Evolutionary conservation across 371 early-diverging fungal genomes (phyloP).

Genomic region (Nematocida sp.): DNA sequence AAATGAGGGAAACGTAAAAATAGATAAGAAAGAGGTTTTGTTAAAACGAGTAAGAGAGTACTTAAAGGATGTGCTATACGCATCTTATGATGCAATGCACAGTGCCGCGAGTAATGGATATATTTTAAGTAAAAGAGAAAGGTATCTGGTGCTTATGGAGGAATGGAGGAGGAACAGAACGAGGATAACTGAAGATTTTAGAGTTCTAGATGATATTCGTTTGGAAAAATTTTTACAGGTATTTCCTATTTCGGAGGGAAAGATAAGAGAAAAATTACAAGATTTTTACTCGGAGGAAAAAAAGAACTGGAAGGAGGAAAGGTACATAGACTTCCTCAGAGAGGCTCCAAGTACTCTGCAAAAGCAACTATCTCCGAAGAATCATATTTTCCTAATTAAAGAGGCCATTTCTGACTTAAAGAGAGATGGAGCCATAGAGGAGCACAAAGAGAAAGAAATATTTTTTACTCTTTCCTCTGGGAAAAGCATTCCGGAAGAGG

Average conservation of each 20-base stretch:
- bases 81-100: conserved; percentile 8
- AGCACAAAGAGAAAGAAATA: neutral
- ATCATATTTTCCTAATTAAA: neutral
- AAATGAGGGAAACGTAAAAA: neutral
- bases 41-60: neutral
- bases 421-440: neutral
- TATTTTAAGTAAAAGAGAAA: neutral
- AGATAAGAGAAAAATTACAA: neutral
- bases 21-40: neutral
- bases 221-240: neutral
- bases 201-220: conserved; percentile 7
- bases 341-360: neutral
- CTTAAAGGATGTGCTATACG: conserved; percentile 16
- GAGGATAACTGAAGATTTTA: neutral
- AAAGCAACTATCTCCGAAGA: conserved; percentile 22
- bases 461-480: neutral
- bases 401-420: conserved; percentile 12
- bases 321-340: conserved; percentile 9
- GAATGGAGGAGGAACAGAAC: neutral
- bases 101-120: conserved; percentile 21
- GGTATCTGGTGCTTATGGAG: conserved; percentile 1
- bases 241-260: neutral
- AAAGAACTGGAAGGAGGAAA: conserved; percentile 18
- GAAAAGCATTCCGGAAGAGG: neutral
- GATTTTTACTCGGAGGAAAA: conserved; percentile 10